Conservation (phyloP, 345 rosid species). For the Schrenkiella parvula region DNA sequence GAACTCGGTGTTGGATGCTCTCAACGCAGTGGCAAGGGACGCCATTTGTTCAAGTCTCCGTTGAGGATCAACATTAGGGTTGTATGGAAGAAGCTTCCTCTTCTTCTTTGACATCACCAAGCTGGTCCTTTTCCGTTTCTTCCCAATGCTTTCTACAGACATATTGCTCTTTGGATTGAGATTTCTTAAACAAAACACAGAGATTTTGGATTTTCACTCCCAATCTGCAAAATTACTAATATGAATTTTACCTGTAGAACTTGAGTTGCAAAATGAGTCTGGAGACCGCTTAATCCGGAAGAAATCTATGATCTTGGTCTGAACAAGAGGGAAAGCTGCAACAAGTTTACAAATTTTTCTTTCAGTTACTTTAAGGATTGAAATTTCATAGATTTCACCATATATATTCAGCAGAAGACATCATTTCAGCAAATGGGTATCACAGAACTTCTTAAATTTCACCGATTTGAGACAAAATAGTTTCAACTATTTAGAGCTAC, state of each 20-base stretch:
- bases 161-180: background rate
- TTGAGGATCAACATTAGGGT: slow-evolving; percentile 58
- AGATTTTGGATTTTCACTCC: no score
- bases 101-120: slow-evolving; percentile 73
- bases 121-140: slow-evolving; percentile 50
- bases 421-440: background rate
- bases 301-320: slow-evolving; percentile 79
- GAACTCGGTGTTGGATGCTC: slow-evolving; percentile 57
- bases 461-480: background rate
- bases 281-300: slow-evolving; percentile 62
- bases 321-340: slow-evolving; percentile 71
- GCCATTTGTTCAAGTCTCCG: slow-evolving; percentile 82
- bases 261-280: slow-evolving; percentile 12
- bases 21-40: slow-evolving; percentile 81
- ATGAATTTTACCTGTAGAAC: slow-evolving; percentile 39
- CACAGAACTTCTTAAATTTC: background rate
- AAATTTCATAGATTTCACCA: background rate
- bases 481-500: background rate
- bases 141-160: slow-evolving; percentile 43
- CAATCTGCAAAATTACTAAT: background rate
- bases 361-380: background rate
- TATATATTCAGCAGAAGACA: background rate
- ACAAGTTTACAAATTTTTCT: background rate
- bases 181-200: background rate
- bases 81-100: slow-evolving; percentile 61